Evolutionary conservation across 1,284 basidiomycete species (phyloP).

Genomic region (Cystobasidium pallidum): DNA sequence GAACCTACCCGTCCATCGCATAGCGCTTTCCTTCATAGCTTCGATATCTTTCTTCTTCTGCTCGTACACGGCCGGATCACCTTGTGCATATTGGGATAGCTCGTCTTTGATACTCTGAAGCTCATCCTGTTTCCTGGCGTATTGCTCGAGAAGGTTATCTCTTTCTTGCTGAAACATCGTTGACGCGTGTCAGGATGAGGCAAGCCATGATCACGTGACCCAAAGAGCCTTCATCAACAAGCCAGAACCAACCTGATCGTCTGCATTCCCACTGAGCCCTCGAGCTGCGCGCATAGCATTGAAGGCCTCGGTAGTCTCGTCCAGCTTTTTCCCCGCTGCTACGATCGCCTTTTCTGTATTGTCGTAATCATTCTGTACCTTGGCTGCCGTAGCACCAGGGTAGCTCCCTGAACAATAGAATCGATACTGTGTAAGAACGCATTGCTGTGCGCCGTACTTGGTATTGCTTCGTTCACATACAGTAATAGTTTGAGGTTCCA

Average conservation of each 20-base stretch:
- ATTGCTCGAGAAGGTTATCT: conserved; percentile 22
- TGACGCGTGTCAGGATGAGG: neutral
- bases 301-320: conserved; percentile 12
- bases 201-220: neutral
- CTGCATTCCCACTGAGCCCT: conserved; percentile 17
- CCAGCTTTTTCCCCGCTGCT: conserved; percentile 17
- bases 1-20: conserved; percentile 37
- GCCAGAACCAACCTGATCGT: conserved; percentile 16
- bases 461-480: conserved; percentile 2
- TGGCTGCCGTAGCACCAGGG: conserved; percentile 37
- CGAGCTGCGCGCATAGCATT: conserved; percentile 19
- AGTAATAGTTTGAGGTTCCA: conserved; percentile 43
- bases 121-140: conserved; percentile 16
- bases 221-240: no score
- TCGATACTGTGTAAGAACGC: neutral
- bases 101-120: conserved; percentile 33
- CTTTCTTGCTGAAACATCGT: conserved; percentile 3
- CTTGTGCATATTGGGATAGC: conserved; percentile 28
- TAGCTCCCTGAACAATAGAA: conserved; percentile 35
- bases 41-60: conserved; percentile 44
- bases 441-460: no score
- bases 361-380: conserved; percentile 20
- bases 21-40: conserved; percentile 40
- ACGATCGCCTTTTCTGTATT: conserved; percentile 10
- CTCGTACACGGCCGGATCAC: conserved; percentile 43